These are phyloP conservation scores for Aquanectria penicillioides DNA, from an alignment of 2,329 filamentous ascomycete species.

Conservation along the genomic window DNA sequence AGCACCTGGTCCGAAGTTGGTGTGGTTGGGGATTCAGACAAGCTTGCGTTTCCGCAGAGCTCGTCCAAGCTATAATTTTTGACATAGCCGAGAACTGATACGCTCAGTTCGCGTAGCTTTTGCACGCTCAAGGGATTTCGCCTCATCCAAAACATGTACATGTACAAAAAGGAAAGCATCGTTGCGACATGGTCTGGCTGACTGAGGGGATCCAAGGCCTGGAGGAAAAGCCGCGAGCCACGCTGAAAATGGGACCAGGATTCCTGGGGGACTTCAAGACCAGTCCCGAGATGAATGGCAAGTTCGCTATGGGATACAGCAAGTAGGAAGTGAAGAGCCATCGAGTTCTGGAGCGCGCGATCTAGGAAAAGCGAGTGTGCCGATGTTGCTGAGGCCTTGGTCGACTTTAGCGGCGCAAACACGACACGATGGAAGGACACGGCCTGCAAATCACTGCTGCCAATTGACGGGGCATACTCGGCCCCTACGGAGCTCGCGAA, in stretches of 20 bases:
- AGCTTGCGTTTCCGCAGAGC: background rate
- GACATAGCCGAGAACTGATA: slow-evolving; percentile 10
- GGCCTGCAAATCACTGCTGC: slow-evolving; percentile 17
- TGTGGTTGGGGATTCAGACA: background rate
- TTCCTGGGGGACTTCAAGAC: slow-evolving; percentile 10
- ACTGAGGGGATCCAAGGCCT: slow-evolving; percentile 1
- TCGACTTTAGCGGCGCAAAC: slow-evolving; percentile 21
- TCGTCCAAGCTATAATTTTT: slow-evolving; percentile 8
- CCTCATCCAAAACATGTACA: slow-evolving; percentile 31
- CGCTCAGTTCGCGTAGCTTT: slow-evolving; percentile 9
- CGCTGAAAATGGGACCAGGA: slow-evolving; percentile 23
- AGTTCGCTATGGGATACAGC: slow-evolving; percentile 27
- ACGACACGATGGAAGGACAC: slow-evolving; percentile 21
- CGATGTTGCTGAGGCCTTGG: slow-evolving; percentile 5
- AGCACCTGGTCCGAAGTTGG: background rate
- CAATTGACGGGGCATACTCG: slow-evolving; percentile 19
- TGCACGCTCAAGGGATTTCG: slow-evolving; percentile 11
- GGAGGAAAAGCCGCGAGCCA: slow-evolving; percentile 16
- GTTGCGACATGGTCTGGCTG: slow-evolving; percentile 18
- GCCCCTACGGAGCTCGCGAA: background rate
- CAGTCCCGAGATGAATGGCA: slow-evolving; percentile 20
- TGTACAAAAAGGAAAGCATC: slow-evolving; percentile 25
- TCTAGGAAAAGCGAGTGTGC: slow-evolving; percentile 19
- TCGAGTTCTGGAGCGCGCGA: slow-evolving; percentile 8
- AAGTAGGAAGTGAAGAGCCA: slow-evolving; percentile 23